Base-by-base conservation (phyloP, 2,329 filamentous ascomycete genomes). In the Stachybotrys echinatus region DNA sequence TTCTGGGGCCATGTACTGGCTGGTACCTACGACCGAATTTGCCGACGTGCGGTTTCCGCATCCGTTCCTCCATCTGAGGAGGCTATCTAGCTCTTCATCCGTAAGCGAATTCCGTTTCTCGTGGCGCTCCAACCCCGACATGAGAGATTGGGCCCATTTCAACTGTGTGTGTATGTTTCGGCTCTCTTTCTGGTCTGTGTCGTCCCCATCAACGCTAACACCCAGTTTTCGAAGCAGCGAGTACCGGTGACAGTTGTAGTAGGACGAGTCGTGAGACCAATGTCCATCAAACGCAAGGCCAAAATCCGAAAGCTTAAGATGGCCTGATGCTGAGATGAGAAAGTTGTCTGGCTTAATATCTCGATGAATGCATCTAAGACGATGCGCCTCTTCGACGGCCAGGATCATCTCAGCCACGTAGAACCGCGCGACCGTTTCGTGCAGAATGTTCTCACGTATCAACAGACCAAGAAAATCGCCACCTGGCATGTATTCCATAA, bases 311-410 rank as follows among this genome's bases (percentile, higher is more conserved):
- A 97, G 96, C 63, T 95, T 96, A 52, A 97, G 69, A 65, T 99
- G 94, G 0, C 94, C 92, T 18, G 88, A 87, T 0, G 88, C 81
- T 8, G 88, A 89, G 59, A 97, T 91, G 23, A 97, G 77, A 61
- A 99, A 97, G 61, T 99, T 99, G 74, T 97, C 92, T 0, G 92
- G 94, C 67, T 99, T 99, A 64, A 97, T 83, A 67, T 97, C 94
- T 18, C 92, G 87, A 65, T 99, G 94, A 45, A 99, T 96, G 78
- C 91, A 96, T 46, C 81, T 81, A 58, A 96, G 81, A 12, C 82
- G 81, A 73, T 97, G 92, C 0, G 89, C 88, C 66, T 96, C 92
- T 68, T 97, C 92, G 21, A 99, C 86, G 60, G 91, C 95, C 5
- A 96, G 74, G 48, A 97, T 87, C 91, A 97, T 97, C 71, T 99